Conservation (phyloP, 768 basidiomycete species). For the Podaxis sp. region DNA sequence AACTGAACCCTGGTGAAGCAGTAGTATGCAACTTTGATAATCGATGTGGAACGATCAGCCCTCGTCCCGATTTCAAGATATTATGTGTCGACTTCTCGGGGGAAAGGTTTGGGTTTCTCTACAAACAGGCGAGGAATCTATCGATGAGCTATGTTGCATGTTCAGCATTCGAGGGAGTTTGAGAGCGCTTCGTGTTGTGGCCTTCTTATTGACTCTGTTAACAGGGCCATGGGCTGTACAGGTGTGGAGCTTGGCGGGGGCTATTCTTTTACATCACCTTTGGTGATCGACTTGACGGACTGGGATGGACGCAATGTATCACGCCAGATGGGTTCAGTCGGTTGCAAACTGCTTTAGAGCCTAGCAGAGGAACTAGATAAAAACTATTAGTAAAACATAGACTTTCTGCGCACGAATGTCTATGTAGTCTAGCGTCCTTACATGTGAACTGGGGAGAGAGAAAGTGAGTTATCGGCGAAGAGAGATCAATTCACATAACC, state of each 20-base stretch:
- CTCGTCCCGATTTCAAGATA: background rate
- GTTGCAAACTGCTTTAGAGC: background rate
- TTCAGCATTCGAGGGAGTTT: background rate
- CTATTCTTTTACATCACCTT: background rate
- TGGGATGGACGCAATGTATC: background rate
- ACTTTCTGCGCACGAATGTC: no score
- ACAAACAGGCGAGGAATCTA: background rate
- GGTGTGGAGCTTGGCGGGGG: background rate
- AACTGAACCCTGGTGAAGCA: background rate
- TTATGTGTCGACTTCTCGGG: background rate
- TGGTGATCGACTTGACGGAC: background rate
- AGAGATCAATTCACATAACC: no score
- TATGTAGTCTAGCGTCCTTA: no score
- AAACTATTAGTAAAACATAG: no score
- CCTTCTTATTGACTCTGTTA: background rate
- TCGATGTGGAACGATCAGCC: background rate
- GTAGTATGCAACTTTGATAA: background rate
- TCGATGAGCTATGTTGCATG: background rate
- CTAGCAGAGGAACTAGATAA: background rate
- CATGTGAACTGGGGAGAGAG: no score
- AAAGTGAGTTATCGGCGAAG: no score
- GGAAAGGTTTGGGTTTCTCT: background rate
- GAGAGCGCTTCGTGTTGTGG: background rate
- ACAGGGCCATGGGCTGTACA: background rate
- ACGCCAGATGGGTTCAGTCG: background rate